These are phyloP conservation scores for Metschnikowia henanensis DNA, from an alignment of 805 yeast species.

Conservation along the genomic window DNA sequence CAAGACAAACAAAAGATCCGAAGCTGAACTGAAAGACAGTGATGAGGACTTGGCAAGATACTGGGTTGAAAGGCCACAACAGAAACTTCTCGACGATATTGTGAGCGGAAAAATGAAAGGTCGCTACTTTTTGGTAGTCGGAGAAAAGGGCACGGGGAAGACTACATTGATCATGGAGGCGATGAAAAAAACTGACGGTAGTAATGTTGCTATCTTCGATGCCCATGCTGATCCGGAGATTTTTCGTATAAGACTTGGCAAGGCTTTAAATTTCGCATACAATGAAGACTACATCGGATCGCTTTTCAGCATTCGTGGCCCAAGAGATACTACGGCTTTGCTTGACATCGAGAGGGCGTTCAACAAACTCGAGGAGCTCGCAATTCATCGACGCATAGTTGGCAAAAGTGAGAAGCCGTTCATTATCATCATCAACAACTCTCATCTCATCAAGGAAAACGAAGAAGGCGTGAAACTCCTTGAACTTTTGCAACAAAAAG, in stretches of 20 bases:
- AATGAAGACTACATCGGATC: slow-evolving; percentile 85
- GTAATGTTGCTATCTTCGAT: slow-evolving; percentile 68
- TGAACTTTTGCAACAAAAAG: slow-evolving; percentile 79
- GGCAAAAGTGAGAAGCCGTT: slow-evolving; percentile 51
- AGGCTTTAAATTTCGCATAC: slow-evolving; percentile 69
- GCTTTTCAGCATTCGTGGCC: slow-evolving; percentile 76
- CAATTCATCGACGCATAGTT: slow-evolving; percentile 46
- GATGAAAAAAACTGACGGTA: slow-evolving; percentile 60
- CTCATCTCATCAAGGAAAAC: slow-evolving; percentile 74
- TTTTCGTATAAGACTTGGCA: slow-evolving; percentile 72
- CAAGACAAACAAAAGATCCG: slow-evolving; percentile 31
- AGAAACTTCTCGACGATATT: slow-evolving; percentile 60
- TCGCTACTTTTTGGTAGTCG: slow-evolving; percentile 68
- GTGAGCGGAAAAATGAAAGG: slow-evolving; percentile 65
- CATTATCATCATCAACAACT: slow-evolving; percentile 67
- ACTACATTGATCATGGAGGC: slow-evolving; percentile 74
- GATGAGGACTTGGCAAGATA: slow-evolving; percentile 29
- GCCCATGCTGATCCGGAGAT: slow-evolving; percentile 88
- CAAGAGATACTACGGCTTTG: slow-evolving; percentile 80
- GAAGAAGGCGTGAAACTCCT: slow-evolving; percentile 71
- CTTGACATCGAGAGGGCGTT: slow-evolving; percentile 83
- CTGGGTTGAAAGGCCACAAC: slow-evolving; percentile 77
- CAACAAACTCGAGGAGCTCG: slow-evolving; percentile 70
- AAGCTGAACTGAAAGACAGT: slow-evolving; percentile 17
- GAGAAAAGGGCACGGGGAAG: slow-evolving; percentile 88